Evolutionary conservation across 2,329 filamentous ascomycete genomes (phyloP).

Genomic region (Plenodomus lindquistii): DNA sequence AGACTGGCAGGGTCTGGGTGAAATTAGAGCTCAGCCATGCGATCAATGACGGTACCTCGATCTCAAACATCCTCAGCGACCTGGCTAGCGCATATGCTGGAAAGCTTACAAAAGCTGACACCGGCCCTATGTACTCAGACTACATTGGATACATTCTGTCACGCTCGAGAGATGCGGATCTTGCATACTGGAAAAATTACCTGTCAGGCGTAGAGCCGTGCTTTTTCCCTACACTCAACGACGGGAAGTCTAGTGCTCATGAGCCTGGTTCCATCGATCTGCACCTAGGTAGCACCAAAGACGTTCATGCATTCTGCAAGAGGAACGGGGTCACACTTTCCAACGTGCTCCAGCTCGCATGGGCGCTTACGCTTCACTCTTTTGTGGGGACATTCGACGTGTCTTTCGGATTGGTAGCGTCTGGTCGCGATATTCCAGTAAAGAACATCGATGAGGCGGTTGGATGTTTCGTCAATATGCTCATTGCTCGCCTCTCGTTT

Average conservation of each 20-base stretch:
- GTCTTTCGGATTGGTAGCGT: constrained; percentile 59
- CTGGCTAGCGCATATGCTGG: constrained; percentile 52
- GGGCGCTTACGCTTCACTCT: constrained; percentile 55
- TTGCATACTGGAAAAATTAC: constrained; percentile 53
- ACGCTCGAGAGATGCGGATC: constrained; percentile 34
- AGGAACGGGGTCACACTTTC: constrained; percentile 52
- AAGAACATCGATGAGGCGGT: constrained; percentile 54
- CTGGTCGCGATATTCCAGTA: constrained; percentile 58
- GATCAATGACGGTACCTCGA: constrained; percentile 56
- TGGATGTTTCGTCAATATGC: constrained; percentile 60
- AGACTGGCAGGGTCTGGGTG: constrained; percentile 45
- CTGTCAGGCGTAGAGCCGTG: constrained; percentile 52
- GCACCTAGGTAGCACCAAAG: constrained; percentile 35
- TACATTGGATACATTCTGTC: constrained; percentile 42
- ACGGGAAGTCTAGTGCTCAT: constrained; percentile 39
- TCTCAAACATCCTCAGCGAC: constrained; percentile 54
- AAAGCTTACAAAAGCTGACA: constrained; percentile 41
- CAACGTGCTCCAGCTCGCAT: constrained; percentile 56
- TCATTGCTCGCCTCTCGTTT: constrained; percentile 54
- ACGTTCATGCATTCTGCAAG: constrained; percentile 44
- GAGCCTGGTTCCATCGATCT: constrained; percentile 46
- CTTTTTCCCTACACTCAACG: constrained; percentile 49
- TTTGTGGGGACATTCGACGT: constrained; percentile 55
- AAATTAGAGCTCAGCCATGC: constrained; percentile 58
- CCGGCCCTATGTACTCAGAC: constrained; percentile 43